Evolutionary conservation across 2,329 filamentous ascomycete species (phyloP), one percentile per base, ranked within the genome.

Genomic region (Colletotrichum caudatum): DNA sequence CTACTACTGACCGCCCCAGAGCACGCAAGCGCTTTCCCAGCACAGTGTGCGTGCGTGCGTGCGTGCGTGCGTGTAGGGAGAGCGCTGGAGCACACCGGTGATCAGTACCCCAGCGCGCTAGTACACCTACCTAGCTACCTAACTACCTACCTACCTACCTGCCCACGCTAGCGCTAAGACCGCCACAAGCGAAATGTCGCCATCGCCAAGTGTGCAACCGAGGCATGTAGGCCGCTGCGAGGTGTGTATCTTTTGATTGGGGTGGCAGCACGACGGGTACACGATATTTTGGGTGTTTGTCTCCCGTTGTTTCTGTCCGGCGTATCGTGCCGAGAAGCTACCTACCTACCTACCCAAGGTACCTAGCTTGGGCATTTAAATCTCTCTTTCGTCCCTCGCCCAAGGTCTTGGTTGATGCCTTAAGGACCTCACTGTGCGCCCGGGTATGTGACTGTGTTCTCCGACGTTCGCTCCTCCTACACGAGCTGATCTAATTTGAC

Each of bases 31-130:
- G 23, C 29, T 35, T 39, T 39, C 14, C 59, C 14, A 29, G 12
- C 60, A 53, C 60, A 53, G 60, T 63, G 46, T 53, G 46, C 2
- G 29, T 29, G 26, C n/a, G 20, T 29, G 41, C 56, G 29, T 29
- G 26, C n/a, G 20, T 29, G 41, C 56, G 18, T 46, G 33, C 23
- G 2, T 39, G 37, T 4, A 39, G 37, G 11, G 37, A 51, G 53
- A 48, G 7, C 50, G 51, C 53, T 51, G 54, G 48, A 53, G 60
- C 60, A 44, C 44, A 53, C 61, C 5, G 37, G 44, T 59, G 61
- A 59, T 29, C 61, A 56, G 63, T 37, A 62, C 53, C 35, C 53
- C 67, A 66, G 54, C 37, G 54, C 62, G 46, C 60, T 63, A 53
- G 35, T 2, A 12, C 44, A 29, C 29, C 29, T 29, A 29, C 26